phyloP scores from a whole-genome alignment of 139 green algal genomes.

The Chlorella sp. region DNA sequence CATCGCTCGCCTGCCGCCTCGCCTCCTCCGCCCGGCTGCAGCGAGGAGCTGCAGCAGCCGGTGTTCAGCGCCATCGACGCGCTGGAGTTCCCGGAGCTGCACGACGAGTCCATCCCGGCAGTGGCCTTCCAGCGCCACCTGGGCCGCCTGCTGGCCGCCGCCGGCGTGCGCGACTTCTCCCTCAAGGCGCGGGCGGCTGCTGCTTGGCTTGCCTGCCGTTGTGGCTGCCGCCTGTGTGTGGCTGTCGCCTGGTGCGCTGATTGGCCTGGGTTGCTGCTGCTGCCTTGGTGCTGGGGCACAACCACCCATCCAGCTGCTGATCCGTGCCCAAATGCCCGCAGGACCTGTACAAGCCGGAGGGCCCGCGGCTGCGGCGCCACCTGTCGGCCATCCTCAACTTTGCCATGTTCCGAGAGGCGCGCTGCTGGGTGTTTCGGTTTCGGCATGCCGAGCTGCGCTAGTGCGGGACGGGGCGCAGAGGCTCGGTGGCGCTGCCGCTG shows the following conservation, averaged over 20 bases:
- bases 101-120: slow-evolving; percentile 89
- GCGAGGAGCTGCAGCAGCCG: slow-evolving; percentile 90
- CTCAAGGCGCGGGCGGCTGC: slow-evolving; percentile 53
- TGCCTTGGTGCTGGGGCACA: too few species aligned
- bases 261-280: too few species aligned
- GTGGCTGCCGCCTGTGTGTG: too few species aligned
- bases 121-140: slow-evolving; percentile 79
- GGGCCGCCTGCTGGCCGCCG: slow-evolving; percentile 70
- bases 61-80: slow-evolving; percentile 83
- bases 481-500: too few species aligned
- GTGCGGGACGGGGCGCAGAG: too few species aligned
- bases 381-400: slow-evolving; percentile 96
- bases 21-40: slow-evolving; percentile 20
- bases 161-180: slow-evolving; percentile 87
- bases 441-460: too few species aligned
- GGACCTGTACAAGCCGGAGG: slow-evolving; percentile 93
- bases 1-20: not conserved
- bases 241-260: too few species aligned
- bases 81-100: slow-evolving; percentile 93
- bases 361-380: slow-evolving; percentile 70
- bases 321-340: too few species aligned
- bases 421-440: too few species aligned
- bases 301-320: too few species aligned
- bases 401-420: slow-evolving; percentile 88
- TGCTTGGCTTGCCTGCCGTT: too few species aligned